Base-by-base conservation (phyloP, 1,284 basidiomycete genomes). In the Rhodofomes roseus region DNA sequence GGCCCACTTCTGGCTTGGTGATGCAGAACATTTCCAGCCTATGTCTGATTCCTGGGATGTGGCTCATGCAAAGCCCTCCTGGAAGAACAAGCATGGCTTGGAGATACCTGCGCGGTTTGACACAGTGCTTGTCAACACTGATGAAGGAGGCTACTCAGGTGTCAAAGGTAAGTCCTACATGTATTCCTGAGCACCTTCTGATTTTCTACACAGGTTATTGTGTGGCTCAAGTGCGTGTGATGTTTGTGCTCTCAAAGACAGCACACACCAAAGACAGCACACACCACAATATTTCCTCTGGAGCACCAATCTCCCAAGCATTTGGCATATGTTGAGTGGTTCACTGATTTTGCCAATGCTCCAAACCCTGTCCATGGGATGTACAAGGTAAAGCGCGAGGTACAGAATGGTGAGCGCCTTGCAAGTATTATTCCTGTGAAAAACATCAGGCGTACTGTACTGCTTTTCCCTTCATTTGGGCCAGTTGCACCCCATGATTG, bases 281-380 rank as follows among this genome's bases (percentile, higher is more conserved):
- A 12, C 20, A 1, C 7, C 18, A 18, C 20, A 14, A n/a, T 3
- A 31, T 63, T 3, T 67, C 71, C 44, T 61, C 60, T 27, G 4
- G 34, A 29, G 29, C 22, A 51, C 25, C 44, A 59, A 16, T 52
- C 37, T n/a, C 63, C 68, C 5, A 22, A 27, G 9, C 56, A 68
- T 52, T 63, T 75, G 6, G 73, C 68, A 0, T 75, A 74, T 52
- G 58, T 75, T 11, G 71, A 75, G 55, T 74, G 73, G 72, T 74
- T 70, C 58, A 64, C 68, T 1, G 55, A 61, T 1, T 67, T 74
- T 56, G 52, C 56, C 0, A 18, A 9, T 0, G 51, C 64, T 0
- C n/a, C n/a, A n/a, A 41, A 65, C 11, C 5, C 51, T 14, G 27
- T 37, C 18, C 65, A 68, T 43, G 54, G 53, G 1, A 31, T 69